Conservation (phyloP, 2,329 filamentous ascomycete species). For the Cucurbitaria berberidis region DNA sequence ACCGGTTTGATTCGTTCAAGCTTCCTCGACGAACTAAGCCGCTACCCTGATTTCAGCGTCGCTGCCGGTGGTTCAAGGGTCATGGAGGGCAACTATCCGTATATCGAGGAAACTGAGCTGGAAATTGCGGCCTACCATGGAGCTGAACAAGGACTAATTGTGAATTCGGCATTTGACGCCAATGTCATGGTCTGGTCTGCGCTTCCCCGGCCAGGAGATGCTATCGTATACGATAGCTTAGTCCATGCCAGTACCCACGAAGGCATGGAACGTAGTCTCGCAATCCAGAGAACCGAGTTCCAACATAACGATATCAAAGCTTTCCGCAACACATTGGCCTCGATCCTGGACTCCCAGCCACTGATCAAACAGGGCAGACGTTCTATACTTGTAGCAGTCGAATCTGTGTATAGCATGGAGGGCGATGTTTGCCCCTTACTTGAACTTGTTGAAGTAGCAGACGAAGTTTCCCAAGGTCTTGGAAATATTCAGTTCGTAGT, state of each 20-base stretch:
- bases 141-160: constrained; percentile 63
- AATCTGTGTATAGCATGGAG: constrained; percentile 76
- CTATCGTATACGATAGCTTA: constrained; percentile 71
- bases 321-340: constrained; percentile 50
- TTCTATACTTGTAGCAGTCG: constrained; percentile 43
- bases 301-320: constrained; percentile 60
- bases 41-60: no score
- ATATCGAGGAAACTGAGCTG: constrained; percentile 64
- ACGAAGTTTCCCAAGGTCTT: constrained; percentile 60
- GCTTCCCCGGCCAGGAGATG: constrained; percentile 55
- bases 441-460: constrained; percentile 65
- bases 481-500: constrained; percentile 69
- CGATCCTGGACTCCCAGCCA: constrained; percentile 20
- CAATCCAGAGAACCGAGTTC: constrained; percentile 58
- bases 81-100: constrained; percentile 68
- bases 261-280: constrained; percentile 70
- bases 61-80: constrained; percentile 65
- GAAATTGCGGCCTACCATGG: constrained; percentile 66
- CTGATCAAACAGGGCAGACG: constrained; percentile 21
- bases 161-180: constrained; percentile 63
- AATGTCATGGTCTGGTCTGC: constrained; percentile 57
- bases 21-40: no score
- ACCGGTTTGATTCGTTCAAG: no score
- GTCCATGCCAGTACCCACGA: constrained; percentile 82
- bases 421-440: constrained; percentile 72